A percentile compares a stretch with the other conserved stretches of the same genome.
phyloP scores from a whole-genome alignment of 2,329 filamentous ascomycete genomes.

The Ilyonectria sp. region DNA sequence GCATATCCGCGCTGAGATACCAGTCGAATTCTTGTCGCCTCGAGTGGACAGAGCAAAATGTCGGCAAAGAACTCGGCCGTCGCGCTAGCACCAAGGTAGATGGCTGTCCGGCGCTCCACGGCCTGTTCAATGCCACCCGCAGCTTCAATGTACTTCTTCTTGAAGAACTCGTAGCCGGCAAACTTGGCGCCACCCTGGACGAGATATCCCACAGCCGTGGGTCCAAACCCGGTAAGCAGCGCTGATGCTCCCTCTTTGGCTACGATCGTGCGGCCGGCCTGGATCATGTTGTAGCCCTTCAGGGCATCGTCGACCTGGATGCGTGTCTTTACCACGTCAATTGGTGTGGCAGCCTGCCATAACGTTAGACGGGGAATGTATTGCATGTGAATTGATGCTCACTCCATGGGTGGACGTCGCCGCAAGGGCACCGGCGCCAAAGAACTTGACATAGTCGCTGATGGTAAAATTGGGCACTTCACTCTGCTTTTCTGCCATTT shows the following conservation, averaged over 20 bases:
- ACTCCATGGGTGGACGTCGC: conserved; percentile 68
- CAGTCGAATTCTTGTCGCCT: conserved; percentile 84
- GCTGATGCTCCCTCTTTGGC: conserved; percentile 84
- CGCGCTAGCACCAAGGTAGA: conserved; percentile 82
- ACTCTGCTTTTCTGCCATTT: conserved; percentile 44
- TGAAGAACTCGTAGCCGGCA: conserved; percentile 95
- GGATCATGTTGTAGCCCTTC: conserved; percentile 88
- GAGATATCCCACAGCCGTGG: conserved; percentile 89
- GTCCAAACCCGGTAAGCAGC: conserved; percentile 86
- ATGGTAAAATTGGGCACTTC: conserved; percentile 59
- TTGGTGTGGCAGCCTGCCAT: conserved; percentile 66
- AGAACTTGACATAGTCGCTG: conserved; percentile 67
- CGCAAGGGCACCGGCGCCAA: conserved; percentile 66
- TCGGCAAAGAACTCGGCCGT: conserved; percentile 82
- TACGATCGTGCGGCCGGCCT: conserved; percentile 84
- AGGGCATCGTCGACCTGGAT: conserved; percentile 90
- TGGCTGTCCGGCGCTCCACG: conserved; percentile 61
- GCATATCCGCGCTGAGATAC: conserved; percentile 88
- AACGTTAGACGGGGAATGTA: conserved; percentile 16
- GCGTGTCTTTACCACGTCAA: conserved; percentile 87
- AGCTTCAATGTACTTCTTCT: conserved; percentile 84
- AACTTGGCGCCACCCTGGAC: conserved; percentile 94
- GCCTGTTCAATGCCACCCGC: conserved; percentile 68
- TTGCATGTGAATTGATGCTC: conserved; percentile 42
- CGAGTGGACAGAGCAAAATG: conserved; percentile 89